Evolutionary conservation across 108 stramenopile genomes (phyloP).

Genomic region (Pelagomonas calceolata): DNA sequence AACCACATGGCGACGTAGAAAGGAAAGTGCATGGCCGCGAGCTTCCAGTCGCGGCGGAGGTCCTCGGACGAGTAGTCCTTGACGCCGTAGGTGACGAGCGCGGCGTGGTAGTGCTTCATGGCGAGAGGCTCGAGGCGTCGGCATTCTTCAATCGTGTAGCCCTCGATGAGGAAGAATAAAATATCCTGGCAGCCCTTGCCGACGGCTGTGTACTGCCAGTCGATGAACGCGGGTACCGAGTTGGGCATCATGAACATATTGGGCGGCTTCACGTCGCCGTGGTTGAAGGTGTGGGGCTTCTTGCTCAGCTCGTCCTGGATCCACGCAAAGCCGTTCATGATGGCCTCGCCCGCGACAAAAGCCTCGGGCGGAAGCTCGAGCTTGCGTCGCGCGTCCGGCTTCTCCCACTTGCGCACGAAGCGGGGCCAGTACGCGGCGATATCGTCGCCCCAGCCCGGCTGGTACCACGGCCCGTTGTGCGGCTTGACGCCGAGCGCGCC

Average conservation of each 20-base stretch:
- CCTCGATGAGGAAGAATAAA: not conserved
- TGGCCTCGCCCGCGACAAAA: not conserved
- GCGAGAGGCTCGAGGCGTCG: not conserved
- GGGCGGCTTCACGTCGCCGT: not conserved
- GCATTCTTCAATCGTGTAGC: not conserved
- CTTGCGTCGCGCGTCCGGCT: not conserved
- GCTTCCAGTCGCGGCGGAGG: not conserved
- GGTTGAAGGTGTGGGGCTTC: not conserved
- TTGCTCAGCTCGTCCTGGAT: not conserved
- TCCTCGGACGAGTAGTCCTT: not conserved
- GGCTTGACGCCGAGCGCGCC: not conserved
- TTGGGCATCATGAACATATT: conserved; percentile 1
- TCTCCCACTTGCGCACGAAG: not conserved
- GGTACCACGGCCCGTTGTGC: not conserved
- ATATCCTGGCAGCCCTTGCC: not conserved
- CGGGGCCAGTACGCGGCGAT: not conserved
- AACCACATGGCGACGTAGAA: conserved; percentile 3
- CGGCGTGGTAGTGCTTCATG: not conserved
- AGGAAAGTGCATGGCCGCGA: not conserved
- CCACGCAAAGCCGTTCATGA: not conserved
- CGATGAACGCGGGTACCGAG: not conserved
- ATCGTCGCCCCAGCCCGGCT: conserved; percentile 1
- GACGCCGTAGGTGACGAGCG: not conserved
- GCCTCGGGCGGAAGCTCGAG: not conserved
- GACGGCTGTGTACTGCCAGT: not conserved